phyloP scores from a whole-genome alignment of 805 yeast genomes.

The Zygosaccharomyces gambellarensis region DNA sequence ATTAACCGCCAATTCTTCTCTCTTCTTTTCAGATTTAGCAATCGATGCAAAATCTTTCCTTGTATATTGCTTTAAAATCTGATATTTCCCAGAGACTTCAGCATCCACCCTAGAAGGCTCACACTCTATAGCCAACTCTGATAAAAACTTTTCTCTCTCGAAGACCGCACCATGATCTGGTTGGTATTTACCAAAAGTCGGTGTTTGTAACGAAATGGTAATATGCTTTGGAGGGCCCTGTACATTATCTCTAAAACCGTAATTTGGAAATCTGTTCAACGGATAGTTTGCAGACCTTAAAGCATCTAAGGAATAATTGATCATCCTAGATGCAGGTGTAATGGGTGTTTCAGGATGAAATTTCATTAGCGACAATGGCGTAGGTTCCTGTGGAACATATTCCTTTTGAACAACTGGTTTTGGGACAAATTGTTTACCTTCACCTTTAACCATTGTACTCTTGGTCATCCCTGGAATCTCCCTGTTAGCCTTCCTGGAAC shows the following conservation, averaged over 20 bases:
- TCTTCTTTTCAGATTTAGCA: conserved; percentile 18
- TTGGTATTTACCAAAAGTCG: conserved; percentile 67
- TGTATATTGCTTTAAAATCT: conserved; percentile 7
- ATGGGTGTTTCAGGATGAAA: conserved; percentile 22
- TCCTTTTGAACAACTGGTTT: conserved; percentile 3
- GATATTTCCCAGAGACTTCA: conserved; percentile 25
- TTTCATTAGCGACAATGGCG: conserved; percentile 25
- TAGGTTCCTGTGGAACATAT: conserved; percentile 25
- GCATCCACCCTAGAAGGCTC: conserved; percentile 15
- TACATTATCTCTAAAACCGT: conserved; percentile 13
- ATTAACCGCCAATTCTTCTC: conserved; percentile 16
- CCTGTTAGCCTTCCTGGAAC: conserved; percentile 3
- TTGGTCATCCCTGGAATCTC: conserved; percentile 16
- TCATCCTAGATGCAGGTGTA: conserved; percentile 18
- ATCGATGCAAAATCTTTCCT: conserved; percentile 15
- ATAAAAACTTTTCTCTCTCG: conserved; percentile 24
- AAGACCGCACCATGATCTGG: conserved; percentile 45
- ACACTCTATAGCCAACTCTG: conserved; percentile 17
- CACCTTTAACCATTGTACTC: conserved; percentile 5
- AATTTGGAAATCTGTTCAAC: conserved; percentile 20
- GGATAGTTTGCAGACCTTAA: conserved; percentile 27
- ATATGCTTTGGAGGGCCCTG: conserved; percentile 12
- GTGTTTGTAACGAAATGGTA: conserved; percentile 40
- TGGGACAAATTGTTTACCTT: conserved; percentile 1
- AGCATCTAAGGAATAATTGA: conserved; percentile 19